These are phyloP conservation scores for Inga oerstediana DNA, from an alignment of 306 rosid genomes.

Conservation along the genomic window DNA sequence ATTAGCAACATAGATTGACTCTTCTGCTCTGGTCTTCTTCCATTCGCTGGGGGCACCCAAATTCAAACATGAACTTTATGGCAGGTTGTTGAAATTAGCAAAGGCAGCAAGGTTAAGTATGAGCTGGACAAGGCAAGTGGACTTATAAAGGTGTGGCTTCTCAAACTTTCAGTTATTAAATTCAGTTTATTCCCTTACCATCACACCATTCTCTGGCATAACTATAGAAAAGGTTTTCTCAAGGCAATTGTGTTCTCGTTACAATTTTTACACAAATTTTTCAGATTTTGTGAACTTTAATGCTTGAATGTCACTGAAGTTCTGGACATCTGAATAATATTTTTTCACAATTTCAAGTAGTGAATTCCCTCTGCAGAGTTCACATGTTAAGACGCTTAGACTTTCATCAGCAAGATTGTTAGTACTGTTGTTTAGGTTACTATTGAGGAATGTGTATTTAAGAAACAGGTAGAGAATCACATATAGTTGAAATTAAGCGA, in stretches of 20 bases:
- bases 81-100: slow-evolving; percentile 92
- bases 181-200: slow-evolving; percentile 26
- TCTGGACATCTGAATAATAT: neutral
- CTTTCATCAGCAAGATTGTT: slow-evolving; percentile 18
- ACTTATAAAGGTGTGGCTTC: slow-evolving; percentile 73
- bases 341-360: neutral
- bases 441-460: neutral
- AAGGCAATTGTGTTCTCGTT: neutral
- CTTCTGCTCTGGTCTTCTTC: slow-evolving; percentile 17
- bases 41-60: slow-evolving; percentile 8
- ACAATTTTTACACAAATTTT: neutral
- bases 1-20: slow-evolving; percentile 17
- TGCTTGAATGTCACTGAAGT: slow-evolving; percentile 21
- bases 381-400: neutral
- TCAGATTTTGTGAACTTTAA: neutral
- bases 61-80: slow-evolving; percentile 39
- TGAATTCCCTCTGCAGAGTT: neutral
- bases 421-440: slow-evolving; percentile 3
- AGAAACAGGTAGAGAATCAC: slow-evolving; percentile 16
- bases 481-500: neutral
- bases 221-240: neutral
- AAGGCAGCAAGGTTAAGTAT: slow-evolving; percentile 95
- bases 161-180: slow-evolving; percentile 2
- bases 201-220: slow-evolving; percentile 11
- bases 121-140: slow-evolving; percentile 92